phyloP scores from a whole-genome alignment of 2,329 filamentous ascomycete genomes.

The Botrytis fragariae region DNA sequence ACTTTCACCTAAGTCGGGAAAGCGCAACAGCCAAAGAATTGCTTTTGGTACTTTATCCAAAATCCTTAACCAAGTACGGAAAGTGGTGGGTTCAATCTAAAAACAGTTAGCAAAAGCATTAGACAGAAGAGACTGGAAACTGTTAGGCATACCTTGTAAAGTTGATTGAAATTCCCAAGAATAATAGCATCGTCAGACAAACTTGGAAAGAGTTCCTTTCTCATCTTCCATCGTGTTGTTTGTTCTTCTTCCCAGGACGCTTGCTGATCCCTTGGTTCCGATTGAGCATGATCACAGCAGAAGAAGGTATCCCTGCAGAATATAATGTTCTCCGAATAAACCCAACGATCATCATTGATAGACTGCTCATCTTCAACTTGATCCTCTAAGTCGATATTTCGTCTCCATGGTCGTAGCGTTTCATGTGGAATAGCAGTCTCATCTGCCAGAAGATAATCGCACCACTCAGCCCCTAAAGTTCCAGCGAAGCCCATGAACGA shows the following conservation, averaged over 20 bases:
- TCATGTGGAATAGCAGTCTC: conserved; percentile 77
- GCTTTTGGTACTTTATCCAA: conserved; percentile 81
- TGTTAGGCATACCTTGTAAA: conserved; percentile 76
- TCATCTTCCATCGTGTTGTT: conserved; percentile 81
- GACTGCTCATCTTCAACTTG: conserved; percentile 62
- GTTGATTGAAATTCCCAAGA: conserved; percentile 95
- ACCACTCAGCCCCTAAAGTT: conserved; percentile 95
- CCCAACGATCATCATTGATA: conserved; percentile 70
- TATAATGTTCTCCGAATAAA: conserved; percentile 96
- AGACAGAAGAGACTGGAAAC: background rate
- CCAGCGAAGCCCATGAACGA: conserved; percentile 99
- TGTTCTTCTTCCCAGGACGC: conserved; percentile 85
- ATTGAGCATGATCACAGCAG: conserved; percentile 92
- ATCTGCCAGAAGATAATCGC: conserved; percentile 93
- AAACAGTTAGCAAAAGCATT: conserved; percentile 6
- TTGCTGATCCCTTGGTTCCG: conserved; percentile 69
- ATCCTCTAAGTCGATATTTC: conserved; percentile 73
- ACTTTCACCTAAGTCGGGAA: conserved; percentile 86
- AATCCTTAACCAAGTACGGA: conserved; percentile 93
- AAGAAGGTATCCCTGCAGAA: conserved; percentile 96
- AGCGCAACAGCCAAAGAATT: conserved; percentile 92
- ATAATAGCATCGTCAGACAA: conserved; percentile 83
- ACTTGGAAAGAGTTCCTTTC: conserved; percentile 83
- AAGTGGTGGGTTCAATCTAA: conserved; percentile 94
- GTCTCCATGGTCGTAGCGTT: conserved; percentile 76